These are phyloP conservation scores for Trametopsis cervina DNA, from an alignment of 768 basidiomycete genomes.

Conservation along the genomic window DNA sequence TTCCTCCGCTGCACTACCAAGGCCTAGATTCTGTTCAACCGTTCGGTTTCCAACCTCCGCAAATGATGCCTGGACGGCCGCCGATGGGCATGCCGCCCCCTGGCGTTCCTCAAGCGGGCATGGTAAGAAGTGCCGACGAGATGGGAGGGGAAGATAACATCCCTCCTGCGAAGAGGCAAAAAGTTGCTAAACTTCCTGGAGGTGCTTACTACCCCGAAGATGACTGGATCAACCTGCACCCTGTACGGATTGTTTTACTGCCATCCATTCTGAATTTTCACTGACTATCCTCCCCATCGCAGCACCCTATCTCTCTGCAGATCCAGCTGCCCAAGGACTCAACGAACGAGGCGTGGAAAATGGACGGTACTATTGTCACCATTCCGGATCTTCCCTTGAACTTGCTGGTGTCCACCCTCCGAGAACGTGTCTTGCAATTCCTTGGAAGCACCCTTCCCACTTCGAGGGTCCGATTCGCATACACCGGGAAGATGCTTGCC, in stretches of 20 bases:
- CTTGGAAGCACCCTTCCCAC: constrained; percentile 75
- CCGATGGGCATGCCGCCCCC: constrained; percentile 52
- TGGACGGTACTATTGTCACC: constrained; percentile 72
- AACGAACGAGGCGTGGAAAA: constrained; percentile 88
- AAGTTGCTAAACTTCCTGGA: constrained; percentile 78
- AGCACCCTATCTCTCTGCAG: constrained; percentile 82
- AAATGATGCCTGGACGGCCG: constrained; percentile 23
- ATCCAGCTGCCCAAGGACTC: constrained; percentile 80
- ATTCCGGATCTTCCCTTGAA: constrained; percentile 82
- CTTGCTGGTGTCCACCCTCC: constrained; percentile 78
- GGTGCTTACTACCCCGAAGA: constrained; percentile 80
- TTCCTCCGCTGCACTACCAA: constrained; percentile 81
- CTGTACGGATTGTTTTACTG: constrained; percentile 36
- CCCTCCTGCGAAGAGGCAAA: constrained; percentile 83
- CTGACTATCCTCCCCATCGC: constrained; percentile 4
- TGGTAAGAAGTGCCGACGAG: constrained; percentile 74
- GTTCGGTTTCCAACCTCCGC: constrained; percentile 71
- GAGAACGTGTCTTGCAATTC: constrained; percentile 79
- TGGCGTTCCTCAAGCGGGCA: constrained; percentile 63
- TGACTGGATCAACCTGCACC: constrained; percentile 89
- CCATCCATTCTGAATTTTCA: constrained; percentile 2
- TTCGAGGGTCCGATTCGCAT: constrained; percentile 76
- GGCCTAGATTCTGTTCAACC: constrained; percentile 70
- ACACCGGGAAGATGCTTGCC: constrained; percentile 78
- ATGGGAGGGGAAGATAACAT: constrained; percentile 68